Evolutionary conservation across 495 filamentous ascomycete species (phyloP).

Genomic region (Penicillium mononematosum): DNA sequence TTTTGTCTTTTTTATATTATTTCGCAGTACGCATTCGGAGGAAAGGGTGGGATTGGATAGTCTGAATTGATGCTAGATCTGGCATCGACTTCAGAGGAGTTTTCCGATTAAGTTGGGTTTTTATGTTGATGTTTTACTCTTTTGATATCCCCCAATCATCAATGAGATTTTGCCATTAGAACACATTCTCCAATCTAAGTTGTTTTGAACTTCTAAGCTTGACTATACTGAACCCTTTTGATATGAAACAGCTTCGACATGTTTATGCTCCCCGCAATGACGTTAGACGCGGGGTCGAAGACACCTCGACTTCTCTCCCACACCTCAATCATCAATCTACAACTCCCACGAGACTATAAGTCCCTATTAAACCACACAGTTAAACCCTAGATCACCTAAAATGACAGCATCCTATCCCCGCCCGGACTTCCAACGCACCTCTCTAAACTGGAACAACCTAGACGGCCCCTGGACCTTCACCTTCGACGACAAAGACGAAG

Average conservation of each 20-base stretch:
- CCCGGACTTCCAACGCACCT: conserved; percentile 54
- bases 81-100: conserved; percentile 13
- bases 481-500: conserved; percentile 57
- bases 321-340: background rate
- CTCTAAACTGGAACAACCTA: conserved; percentile 52
- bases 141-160: conserved; percentile 18
- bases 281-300: conserved; percentile 5
- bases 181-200: conserved; percentile 6
- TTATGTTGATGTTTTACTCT: conserved; percentile 11
- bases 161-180: conserved; percentile 17
- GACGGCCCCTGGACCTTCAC: conserved; percentile 56
- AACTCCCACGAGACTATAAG: background rate
- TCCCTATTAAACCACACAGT: background rate
- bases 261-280: background rate
- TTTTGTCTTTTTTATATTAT: conserved; percentile 12
- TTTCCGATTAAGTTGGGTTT: conserved; percentile 5
- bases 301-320: background rate
- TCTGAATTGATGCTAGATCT: conserved; percentile 14
- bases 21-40: conserved; percentile 19
- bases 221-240: background rate
- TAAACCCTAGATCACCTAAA: conserved; percentile 29
- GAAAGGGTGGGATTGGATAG: conserved; percentile 11
- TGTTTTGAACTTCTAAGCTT: background rate
- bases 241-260: background rate
- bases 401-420: conserved; percentile 39